Conservation (phyloP, 2,329 filamentous ascomycete genomes). For the Penicillium sp. region DNA sequence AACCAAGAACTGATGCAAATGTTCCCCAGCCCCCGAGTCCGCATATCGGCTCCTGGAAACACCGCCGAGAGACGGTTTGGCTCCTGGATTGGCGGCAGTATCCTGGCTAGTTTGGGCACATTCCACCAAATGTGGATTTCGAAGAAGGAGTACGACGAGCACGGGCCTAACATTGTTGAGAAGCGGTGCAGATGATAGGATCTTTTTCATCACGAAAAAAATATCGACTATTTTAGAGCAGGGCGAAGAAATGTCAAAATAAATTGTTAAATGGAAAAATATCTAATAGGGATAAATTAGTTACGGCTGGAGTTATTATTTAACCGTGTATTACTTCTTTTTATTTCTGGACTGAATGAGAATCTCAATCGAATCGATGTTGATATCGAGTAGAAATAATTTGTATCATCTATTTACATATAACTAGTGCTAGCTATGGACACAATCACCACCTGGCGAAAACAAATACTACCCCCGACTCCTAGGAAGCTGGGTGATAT, state of each 20-base stretch:
- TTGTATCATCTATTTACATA: background rate
- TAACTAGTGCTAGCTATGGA: background rate
- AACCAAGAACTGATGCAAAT: conserved; percentile 76
- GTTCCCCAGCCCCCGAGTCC: conserved; percentile 81
- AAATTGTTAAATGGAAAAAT: conserved; percentile 1
- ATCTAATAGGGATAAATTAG: background rate
- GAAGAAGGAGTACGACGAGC: conserved; percentile 95
- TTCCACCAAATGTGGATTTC: conserved; percentile 99
- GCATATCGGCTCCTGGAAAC: conserved; percentile 81
- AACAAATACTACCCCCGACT: background rate
- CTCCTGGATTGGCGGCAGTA: conserved; percentile 94
- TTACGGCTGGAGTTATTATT: conserved; percentile 5
- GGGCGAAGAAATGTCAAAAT: background rate
- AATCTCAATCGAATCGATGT: background rate
- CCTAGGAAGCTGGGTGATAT: background rate
- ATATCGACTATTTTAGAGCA: background rate
- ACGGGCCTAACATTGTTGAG: conserved; percentile 84
- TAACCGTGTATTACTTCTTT: conserved; percentile 4
- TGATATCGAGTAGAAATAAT: background rate
- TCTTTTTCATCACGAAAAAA: background rate
- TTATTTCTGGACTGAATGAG: background rate
- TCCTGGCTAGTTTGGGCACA: conserved; percentile 88
- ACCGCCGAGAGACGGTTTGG: conserved; percentile 87
- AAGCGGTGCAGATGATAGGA: conserved; percentile 79
- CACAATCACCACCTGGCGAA: background rate